These are phyloP conservation scores for Leccinum obscurum DNA, from an alignment of 768 basidiomycete species.

Conservation along the genomic window DNA sequence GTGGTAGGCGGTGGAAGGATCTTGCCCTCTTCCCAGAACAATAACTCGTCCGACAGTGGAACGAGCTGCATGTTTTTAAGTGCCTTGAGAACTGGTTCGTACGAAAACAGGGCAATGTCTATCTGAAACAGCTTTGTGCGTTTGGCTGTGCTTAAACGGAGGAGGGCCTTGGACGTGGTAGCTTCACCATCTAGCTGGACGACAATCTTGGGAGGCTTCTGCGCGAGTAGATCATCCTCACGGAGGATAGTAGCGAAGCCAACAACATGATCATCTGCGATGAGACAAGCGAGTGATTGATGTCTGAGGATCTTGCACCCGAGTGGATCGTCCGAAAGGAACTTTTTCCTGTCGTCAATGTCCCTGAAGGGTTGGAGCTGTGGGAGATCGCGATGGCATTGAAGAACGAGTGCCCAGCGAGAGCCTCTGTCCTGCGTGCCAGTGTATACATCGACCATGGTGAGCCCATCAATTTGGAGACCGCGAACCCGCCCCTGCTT, in stretches of 20 bases:
- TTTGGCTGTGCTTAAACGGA: conserved; percentile 38
- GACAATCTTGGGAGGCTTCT: conserved; percentile 49
- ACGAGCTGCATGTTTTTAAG: conserved; percentile 50
- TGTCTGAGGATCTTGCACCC: conserved; percentile 47
- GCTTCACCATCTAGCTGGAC: conserved; percentile 53
- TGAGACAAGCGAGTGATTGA: conserved; percentile 54
- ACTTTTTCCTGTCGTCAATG: conserved; percentile 37
- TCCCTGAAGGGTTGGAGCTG: conserved; percentile 34
- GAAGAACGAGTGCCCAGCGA: conserved; percentile 46
- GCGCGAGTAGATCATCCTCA: conserved; percentile 51
- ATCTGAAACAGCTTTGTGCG: conserved; percentile 53
- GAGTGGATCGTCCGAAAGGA: conserved; percentile 37
- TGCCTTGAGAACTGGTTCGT: conserved; percentile 58
- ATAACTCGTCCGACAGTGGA: conserved; percentile 51
- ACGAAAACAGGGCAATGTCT: conserved; percentile 63
- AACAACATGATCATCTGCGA: conserved; percentile 47
- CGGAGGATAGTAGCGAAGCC: conserved; percentile 57
- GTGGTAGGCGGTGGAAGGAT: conserved; percentile 8
- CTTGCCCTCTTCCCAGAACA: conserved; percentile 49
- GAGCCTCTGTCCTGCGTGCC: conserved; percentile 28
- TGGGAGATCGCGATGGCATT: conserved; percentile 38
- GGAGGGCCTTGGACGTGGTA: conserved; percentile 41
- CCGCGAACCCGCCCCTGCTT: conserved; percentile 45
- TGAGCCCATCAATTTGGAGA: conserved; percentile 39
- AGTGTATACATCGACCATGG: conserved; percentile 40